Base-by-base conservation (phyloP, 2,329 filamentous ascomycete species). In the Aspergillus aculeatus region DNA sequence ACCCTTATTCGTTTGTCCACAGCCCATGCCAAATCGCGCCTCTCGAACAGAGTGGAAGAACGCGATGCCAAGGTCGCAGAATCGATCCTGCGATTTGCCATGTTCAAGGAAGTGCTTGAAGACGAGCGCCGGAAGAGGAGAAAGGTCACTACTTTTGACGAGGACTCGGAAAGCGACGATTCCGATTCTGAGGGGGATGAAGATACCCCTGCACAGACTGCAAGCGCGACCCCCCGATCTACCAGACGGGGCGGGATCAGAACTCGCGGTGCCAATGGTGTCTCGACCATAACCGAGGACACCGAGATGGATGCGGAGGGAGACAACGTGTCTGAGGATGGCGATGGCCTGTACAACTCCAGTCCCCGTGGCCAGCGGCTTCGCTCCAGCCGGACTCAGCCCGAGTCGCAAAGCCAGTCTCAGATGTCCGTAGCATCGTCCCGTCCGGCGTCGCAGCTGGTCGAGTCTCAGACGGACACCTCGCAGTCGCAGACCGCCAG, bases 1-100 rank as follows among this genome's bases (percentile, higher is more conserved):
- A 99, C 95, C 0, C 84, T 99, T n/a, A 98, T 99, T 73, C 95
- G 95, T 87, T 83, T 99, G 19, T 91, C 95, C 5, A 98, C 94
- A 0, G 95, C 95, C 1, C 95, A 99, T 69, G 95, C 95, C 62
- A 99, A 98, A 78, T 86, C 93, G 6, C 87, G 95, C 31, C 82
- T 99, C 6, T 96, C 92, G 1, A 92, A 86, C 71, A 83, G 91
- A 47, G 92, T 99, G 2, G 93, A 98, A 65, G 90, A 96, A 73
- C 88, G 89, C 57, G 95, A 99, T 74, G 93, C 94, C 1, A 80
- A 90, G 56, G 88, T 92, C 35, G 95, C 95, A 10, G 94, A 99
- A 74, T 84, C 87, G 9, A 96, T 99, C 65, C 80, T 99, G 32
- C 86, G 95, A 19, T 99, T 97, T 71, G 96, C 95, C 2, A 83